Percentiles rank a stretch among this genome's conserved stretches.
These are phyloP conservation scores for Hypoxylon sp. DNA, from an alignment of 2,329 filamentous ascomycete species.

Conservation along the genomic window DNA sequence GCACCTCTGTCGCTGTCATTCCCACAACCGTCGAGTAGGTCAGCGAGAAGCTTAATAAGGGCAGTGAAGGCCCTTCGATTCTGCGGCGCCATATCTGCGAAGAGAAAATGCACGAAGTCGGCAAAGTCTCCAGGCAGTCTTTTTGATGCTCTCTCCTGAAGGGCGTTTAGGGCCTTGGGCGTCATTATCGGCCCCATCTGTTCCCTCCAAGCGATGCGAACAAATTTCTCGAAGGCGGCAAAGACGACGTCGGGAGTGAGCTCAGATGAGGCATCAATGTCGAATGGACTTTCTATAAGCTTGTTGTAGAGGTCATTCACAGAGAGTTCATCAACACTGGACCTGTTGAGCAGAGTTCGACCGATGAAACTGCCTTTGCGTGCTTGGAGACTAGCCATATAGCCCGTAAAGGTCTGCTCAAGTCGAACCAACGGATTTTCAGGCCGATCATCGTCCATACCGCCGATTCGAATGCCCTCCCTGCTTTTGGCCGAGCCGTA, in stretches of 20 bases:
- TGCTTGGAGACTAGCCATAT: conserved; percentile 84
- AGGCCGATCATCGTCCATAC: conserved; percentile 66
- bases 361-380: conserved; percentile 91
- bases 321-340: conserved; percentile 79
- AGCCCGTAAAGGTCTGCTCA: conserved; percentile 88
- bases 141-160: conserved; percentile 79
- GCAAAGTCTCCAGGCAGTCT: conserved; percentile 80
- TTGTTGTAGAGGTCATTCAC: conserved; percentile 94
- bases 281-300: conserved; percentile 85
- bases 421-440: conserved; percentile 79
- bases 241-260: conserved; percentile 88
- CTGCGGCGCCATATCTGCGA: conserved; percentile 77
- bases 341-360: conserved; percentile 78
- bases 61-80: conserved; percentile 84
- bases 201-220: conserved; percentile 88
- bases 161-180: conserved; percentile 75
- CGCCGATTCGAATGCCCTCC: conserved; percentile 60
- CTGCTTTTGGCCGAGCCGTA: conserved; percentile 69
- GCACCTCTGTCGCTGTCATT: conserved; percentile 93
- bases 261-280: conserved; percentile 81
- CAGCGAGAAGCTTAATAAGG: conserved; percentile 87
- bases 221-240: conserved; percentile 92
- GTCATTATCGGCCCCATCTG: conserved; percentile 90
- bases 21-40: conserved; percentile 88
- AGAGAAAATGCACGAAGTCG: conserved; percentile 76